phyloP scores from a whole-genome alignment of 1,139 yeast genomes.

The Debaryomyces nepalensis region DNA sequence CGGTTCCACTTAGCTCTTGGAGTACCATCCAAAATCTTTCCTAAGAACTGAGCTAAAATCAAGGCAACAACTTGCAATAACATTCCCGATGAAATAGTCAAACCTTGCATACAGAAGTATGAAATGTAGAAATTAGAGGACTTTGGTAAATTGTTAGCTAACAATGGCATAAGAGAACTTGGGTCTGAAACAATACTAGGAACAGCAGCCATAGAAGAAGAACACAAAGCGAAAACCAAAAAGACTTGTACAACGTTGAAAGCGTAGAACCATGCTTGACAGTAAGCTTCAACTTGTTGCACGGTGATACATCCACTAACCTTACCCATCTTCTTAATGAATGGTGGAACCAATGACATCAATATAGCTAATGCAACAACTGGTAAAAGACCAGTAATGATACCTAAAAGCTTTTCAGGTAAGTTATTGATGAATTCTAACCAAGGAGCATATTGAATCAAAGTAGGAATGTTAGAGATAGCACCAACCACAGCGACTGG shows the following conservation, averaged over 20 bases:
- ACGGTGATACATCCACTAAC: conserved; percentile 71
- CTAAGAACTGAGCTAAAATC: conserved; percentile 51
- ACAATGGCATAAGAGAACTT: conserved; percentile 54
- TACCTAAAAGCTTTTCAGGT: conserved; percentile 72
- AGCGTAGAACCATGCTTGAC: conserved; percentile 86
- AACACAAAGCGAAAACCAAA: conserved; percentile 77
- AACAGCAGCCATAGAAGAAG: conserved; percentile 76
- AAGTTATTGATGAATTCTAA: conserved; percentile 70
- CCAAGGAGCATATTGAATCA: conserved; percentile 71
- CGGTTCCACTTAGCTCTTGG: conserved; percentile 56
- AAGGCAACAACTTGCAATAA: conserved; percentile 48
- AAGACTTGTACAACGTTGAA: conserved; percentile 89
- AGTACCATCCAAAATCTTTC: conserved; percentile 49
- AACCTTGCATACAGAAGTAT: conserved; percentile 52
- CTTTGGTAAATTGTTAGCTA: conserved; percentile 66
- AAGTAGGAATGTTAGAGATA: conserved; percentile 77
- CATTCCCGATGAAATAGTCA: conserved; percentile 42
- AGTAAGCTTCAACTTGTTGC: conserved; percentile 75
- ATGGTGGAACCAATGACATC: conserved; percentile 78
- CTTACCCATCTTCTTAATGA: conserved; percentile 69
- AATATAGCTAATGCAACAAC: conserved; percentile 79
- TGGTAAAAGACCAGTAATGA: conserved; percentile 86
- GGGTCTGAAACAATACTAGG: conserved; percentile 62
- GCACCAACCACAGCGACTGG: conserved; percentile 97
- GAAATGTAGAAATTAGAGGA: conserved; percentile 73